Evolutionary conservation across 345 rosid genomes (phyloP), one percentile per base, ranked within the genome.

Genomic region (Conringia planisiliqua): DNA sequence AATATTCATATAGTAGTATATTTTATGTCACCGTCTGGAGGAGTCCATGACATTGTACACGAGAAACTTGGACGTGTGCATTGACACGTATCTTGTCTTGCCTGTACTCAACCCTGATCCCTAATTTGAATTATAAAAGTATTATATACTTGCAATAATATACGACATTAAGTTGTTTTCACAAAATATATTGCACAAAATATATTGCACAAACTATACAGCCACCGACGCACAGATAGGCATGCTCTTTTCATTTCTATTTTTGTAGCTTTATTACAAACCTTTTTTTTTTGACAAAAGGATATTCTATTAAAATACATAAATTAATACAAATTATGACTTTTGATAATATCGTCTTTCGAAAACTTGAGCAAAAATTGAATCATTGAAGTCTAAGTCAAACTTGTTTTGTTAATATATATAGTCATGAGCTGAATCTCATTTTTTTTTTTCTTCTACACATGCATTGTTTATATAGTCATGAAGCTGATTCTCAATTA

Each of bases 11-110:
- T 32, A 50, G 47, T 18, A 33, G 17, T 56, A 39, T 66, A 46
- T 68, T 22, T 35, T 3, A 64, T 58, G 77, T 71, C 77, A 46
- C 77, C 39, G 76, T 71, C 75, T 54, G 3, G 40, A 54, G 66
- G 54, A 55, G 66, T 63, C 44, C 16, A 63, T 27, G 72, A 63
- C 71, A 58, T 27, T 65, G 77, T 66, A 78, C 77, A 72, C 68
- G 67, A 48, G 72, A 65, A 59, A 66, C 73, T 65, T 72, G 77
- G 77, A 66, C 77, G 81, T 72, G 81, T 72, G 77, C 77, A 66
- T 65, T 72, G 77, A 51, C 76, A 72, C 73, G 43, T 66, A 66
- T 40, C 48, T 66, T 78, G 73, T 78, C 81, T 10, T 78, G 5
- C 81, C 12, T 77, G 5, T 68, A 50, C 76, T 71, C 47, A 4